A percentile compares a stretch with the other conserved stretches of the same genome.
phyloP scores from a whole-genome alignment of 1,284 basidiomycete genomes.

The Leccinum ponderosum region DNA sequence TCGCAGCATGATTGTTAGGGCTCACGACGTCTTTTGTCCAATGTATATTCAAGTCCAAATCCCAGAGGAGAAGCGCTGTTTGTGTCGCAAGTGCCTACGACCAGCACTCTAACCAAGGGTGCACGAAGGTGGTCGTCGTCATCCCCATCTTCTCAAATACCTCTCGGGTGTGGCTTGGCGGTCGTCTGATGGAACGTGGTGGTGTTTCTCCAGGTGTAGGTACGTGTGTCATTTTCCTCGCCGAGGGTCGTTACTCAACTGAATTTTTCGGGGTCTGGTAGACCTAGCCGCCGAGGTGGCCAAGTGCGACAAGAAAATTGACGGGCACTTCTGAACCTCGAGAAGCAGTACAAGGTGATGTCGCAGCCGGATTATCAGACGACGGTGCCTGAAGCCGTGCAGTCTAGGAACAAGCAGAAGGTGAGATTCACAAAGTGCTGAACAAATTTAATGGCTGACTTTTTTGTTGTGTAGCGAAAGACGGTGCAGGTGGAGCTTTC shows the following conservation, averaged over 20 bases:
- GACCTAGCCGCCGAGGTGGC: constrained; percentile 83
- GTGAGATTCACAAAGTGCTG: constrained; percentile 38
- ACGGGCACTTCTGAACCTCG: constrained; percentile 62
- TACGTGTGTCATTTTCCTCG: constrained; percentile 36
- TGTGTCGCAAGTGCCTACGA: constrained; percentile 71
- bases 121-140: constrained; percentile 56
- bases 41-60: constrained; percentile 81
- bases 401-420: constrained; percentile 77
- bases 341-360: constrained; percentile 80
- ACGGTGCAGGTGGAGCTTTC: too few relatives aligned
- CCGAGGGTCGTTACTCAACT: neutral
- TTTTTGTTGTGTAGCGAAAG: too few relatives aligned
- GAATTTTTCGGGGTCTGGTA: constrained; percentile 63
- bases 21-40: constrained; percentile 33
- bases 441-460: too few relatives aligned
- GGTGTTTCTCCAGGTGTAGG: constrained; percentile 83
- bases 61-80: constrained; percentile 64
- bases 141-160: constrained; percentile 56
- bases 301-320: constrained; percentile 87
- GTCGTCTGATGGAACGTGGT: too few relatives aligned
- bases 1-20: neutral
- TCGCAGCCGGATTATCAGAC: constrained; percentile 53
- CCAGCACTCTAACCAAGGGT: constrained; percentile 89
- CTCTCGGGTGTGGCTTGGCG: constrained; percentile 85
- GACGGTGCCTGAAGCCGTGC: constrained; percentile 47